phyloP scores from a whole-genome alignment of 2,329 filamentous ascomycete species.

The Lithohypha guttulata region DNA sequence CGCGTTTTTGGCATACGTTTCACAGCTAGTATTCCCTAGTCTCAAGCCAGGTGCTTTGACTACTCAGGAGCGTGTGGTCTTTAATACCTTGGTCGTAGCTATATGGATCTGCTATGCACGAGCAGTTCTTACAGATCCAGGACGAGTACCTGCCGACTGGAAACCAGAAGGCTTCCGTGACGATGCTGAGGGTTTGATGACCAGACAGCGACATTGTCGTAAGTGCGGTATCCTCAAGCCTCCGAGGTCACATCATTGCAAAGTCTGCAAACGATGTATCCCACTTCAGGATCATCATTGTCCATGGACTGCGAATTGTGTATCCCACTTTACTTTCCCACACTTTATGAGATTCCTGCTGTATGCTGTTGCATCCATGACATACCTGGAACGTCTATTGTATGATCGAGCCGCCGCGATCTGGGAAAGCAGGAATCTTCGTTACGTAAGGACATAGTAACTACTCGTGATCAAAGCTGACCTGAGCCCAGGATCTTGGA shows the following conservation, averaged over 20 bases:
- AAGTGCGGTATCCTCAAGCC: slow-evolving; percentile 53
- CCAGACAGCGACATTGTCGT: slow-evolving; percentile 45
- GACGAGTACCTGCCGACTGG: slow-evolving; percentile 40
- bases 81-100: slow-evolving; percentile 45
- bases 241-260: slow-evolving; percentile 55
- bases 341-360: slow-evolving; percentile 55
- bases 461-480: slow-evolving; percentile 12
- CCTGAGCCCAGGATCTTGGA: slow-evolving; percentile 43
- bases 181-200: slow-evolving; percentile 13
- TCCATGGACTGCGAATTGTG: slow-evolving; percentile 56
- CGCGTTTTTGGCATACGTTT: slow-evolving; percentile 47
- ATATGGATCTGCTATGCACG: slow-evolving; percentile 50
- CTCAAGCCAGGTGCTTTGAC: slow-evolving; percentile 45
- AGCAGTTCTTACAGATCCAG: slow-evolving; percentile 50
- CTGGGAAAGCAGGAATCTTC: slow-evolving; percentile 46
- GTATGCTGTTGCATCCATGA: slow-evolving; percentile 48
- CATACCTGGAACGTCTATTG: slow-evolving; percentile 45
- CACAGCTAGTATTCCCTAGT: slow-evolving; percentile 46
- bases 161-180: slow-evolving; percentile 18
- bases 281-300: slow-evolving; percentile 59
- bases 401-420: slow-evolving; percentile 41
- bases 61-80: slow-evolving; percentile 31
- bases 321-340: slow-evolving; percentile 54
- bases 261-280: slow-evolving; percentile 50
- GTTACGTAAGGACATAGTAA: slow-evolving; percentile 34